Percentiles rank a stretch among this genome's conserved stretches.
These are phyloP conservation scores for Durio zibethinus DNA, from an alignment of 345 rosid species.

Conservation along the genomic window DNA sequence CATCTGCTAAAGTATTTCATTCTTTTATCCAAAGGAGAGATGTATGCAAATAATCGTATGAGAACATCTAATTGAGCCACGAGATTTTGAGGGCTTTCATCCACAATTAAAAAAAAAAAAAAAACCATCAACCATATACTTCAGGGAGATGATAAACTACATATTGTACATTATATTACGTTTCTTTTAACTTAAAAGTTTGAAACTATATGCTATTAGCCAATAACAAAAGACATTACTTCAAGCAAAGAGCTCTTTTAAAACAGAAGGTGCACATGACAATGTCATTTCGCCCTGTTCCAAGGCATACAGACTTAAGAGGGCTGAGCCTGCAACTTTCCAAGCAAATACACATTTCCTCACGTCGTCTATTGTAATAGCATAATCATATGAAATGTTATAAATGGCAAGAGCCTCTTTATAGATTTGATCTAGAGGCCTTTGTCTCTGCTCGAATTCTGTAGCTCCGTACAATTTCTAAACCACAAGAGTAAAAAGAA, in stretches of 20 bases:
- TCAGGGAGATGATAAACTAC: not conserved
- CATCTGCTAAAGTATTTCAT: not conserved
- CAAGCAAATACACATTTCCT: constrained; percentile 53
- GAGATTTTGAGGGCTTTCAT: no score
- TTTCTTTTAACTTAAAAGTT: no score
- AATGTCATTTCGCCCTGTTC: constrained; percentile 23
- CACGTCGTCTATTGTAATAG: not conserved
- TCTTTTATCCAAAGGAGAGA: not conserved
- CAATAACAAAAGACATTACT: not conserved
- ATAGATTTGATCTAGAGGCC: constrained; percentile 39
- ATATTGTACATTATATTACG: no score
- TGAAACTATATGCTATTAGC: no score
- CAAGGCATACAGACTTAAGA: constrained; percentile 34
- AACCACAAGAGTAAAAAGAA: constrained; percentile 3
- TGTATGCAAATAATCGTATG: not conserved
- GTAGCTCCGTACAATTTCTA: constrained; percentile 52
- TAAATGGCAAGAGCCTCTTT: constrained; percentile 57
- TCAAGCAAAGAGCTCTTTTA: constrained; percentile 42
- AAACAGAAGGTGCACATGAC: constrained; percentile 29
- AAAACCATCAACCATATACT: no score
- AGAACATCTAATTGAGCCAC: not conserved
- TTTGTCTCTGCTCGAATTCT: constrained; percentile 43
- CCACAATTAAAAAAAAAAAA: no score
- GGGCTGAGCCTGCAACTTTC: constrained; percentile 67
- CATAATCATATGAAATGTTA: constrained; percentile 40